Evolutionary conservation across 352 stramenopile species (phyloP).

Genomic region (Pythium pyrilobum): DNA sequence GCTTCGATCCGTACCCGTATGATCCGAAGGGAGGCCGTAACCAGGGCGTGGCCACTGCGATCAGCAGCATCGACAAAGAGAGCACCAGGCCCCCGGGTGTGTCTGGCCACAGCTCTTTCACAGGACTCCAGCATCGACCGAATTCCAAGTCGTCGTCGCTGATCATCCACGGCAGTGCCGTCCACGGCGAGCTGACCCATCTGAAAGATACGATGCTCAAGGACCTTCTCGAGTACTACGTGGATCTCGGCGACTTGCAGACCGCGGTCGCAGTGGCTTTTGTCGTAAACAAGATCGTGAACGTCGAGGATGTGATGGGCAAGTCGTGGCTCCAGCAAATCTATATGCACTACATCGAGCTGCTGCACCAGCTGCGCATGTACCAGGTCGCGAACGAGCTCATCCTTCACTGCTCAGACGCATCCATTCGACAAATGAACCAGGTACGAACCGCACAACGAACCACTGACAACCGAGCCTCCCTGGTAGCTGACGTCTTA

Average conservation of each 20-base stretch:
- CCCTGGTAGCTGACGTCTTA: no score
- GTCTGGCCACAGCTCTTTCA: not conserved
- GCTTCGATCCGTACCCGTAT: conserved; percentile 82
- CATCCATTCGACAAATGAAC: conserved; percentile 89
- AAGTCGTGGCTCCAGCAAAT: conserved; percentile 87
- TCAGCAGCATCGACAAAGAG: conserved; percentile 16
- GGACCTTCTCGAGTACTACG: conserved; percentile 85
- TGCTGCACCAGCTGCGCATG: conserved; percentile 84
- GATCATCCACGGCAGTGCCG: conserved; percentile 71
- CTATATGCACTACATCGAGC: conserved; percentile 89
- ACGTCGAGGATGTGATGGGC: conserved; percentile 77
- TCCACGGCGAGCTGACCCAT: conserved; percentile 67
- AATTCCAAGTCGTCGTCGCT: conserved; percentile 39
- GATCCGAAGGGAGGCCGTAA: conserved; percentile 34
- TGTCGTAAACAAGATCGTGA: conserved; percentile 64
- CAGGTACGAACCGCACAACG: conserved; percentile 42
- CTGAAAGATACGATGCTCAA: conserved; percentile 76
- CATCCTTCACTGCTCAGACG: conserved; percentile 77
- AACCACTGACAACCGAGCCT: not conserved
- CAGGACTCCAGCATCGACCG: conserved; percentile 9
- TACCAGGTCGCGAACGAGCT: conserved; percentile 85
- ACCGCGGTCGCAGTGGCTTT: conserved; percentile 74
- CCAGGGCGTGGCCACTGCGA: conserved; percentile 3
- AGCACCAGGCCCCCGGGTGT: conserved; percentile 8
- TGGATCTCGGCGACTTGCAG: conserved; percentile 81